Percentiles rank a stretch among this genome's conserved stretches.
Conservation (phyloP, 1,284 basidiomycete species). For the Puccinia hordei region DNA sequence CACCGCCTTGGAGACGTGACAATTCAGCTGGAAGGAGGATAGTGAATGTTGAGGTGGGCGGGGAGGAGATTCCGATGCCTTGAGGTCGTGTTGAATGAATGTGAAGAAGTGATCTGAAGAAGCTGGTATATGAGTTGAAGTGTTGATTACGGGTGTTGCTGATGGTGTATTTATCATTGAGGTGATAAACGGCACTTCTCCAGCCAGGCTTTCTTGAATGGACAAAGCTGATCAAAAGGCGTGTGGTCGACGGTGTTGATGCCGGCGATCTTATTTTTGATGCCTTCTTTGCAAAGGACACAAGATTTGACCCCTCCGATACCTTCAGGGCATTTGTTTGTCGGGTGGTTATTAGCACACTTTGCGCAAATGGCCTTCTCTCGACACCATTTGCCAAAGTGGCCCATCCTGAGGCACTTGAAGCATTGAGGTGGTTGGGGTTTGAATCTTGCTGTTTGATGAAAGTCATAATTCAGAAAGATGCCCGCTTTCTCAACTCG, state of each 20-base stretch:
- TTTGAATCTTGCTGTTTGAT: not conserved
- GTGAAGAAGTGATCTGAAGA: too few species aligned
- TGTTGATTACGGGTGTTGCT: not conserved
- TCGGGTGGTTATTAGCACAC: not conserved
- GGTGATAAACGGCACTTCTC: not conserved
- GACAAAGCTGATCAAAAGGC: not conserved
- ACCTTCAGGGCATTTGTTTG: slow-evolving; percentile 12
- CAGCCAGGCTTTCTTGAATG: not conserved
- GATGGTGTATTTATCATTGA: not conserved
- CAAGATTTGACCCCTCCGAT: not conserved
- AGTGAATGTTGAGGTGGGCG: not conserved
- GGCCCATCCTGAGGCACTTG: not conserved
- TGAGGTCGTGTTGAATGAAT: not conserved
- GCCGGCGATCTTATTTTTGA: not conserved
- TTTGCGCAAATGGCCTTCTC: slow-evolving; percentile 1
- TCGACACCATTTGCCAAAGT: slow-evolving; percentile 15
- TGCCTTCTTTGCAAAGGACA: not conserved
- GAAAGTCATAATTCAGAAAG: slow-evolving; percentile 9
- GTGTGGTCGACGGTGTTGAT: not conserved
- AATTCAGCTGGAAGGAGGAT: not conserved
- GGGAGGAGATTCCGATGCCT: too few species aligned
- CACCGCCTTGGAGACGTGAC: not conserved
- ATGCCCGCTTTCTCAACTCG: not conserved
- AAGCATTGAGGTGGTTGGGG: slow-evolving; percentile 15
- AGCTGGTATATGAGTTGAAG: too few species aligned